Conservation (phyloP, 2,329 filamentous ascomycete genomes). For the Aspergillus terreus region DNA sequence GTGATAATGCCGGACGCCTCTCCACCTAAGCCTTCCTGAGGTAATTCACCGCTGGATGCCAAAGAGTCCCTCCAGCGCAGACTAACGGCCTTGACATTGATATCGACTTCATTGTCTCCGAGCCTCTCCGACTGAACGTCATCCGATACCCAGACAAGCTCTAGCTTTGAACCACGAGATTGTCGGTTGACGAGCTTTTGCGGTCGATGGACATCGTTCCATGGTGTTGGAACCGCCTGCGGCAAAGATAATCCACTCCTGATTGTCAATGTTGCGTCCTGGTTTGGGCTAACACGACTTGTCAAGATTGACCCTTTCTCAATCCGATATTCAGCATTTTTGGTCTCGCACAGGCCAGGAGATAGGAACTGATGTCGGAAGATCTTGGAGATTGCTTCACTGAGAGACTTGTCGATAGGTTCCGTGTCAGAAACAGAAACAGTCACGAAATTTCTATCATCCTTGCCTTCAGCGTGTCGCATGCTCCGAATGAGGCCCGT, state of each 20-base stretch:
- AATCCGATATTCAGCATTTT: constrained; percentile 1
- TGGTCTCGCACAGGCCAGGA: background rate
- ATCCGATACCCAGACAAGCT: background rate
- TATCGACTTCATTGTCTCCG: constrained; percentile 16
- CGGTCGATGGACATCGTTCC: background rate
- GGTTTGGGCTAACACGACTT: background rate
- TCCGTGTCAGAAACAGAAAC: background rate
- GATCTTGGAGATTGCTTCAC: background rate
- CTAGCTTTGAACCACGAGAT: no score
- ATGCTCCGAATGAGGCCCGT: background rate
- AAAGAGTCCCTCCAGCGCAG: constrained; percentile 15
- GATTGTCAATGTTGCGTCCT: background rate
- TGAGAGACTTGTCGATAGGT: background rate
- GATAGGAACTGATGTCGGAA: background rate
- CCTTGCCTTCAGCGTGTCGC: background rate
- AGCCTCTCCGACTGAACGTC: background rate
- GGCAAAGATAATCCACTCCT: background rate
- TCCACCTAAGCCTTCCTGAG: constrained; percentile 36
- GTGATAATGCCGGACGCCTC: constrained; percentile 40
- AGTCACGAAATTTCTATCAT: background rate
- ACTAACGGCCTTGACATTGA: constrained; percentile 16
- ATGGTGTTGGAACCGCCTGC: background rate
- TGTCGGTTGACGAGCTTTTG: background rate
- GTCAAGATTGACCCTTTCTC: background rate
- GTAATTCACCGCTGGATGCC: constrained; percentile 11